A percentile compares a stretch with the other conserved stretches of the same genome.
phyloP scores from a whole-genome alignment of 805 yeast species.

The Hanseniaspora hatyaiensis region DNA sequence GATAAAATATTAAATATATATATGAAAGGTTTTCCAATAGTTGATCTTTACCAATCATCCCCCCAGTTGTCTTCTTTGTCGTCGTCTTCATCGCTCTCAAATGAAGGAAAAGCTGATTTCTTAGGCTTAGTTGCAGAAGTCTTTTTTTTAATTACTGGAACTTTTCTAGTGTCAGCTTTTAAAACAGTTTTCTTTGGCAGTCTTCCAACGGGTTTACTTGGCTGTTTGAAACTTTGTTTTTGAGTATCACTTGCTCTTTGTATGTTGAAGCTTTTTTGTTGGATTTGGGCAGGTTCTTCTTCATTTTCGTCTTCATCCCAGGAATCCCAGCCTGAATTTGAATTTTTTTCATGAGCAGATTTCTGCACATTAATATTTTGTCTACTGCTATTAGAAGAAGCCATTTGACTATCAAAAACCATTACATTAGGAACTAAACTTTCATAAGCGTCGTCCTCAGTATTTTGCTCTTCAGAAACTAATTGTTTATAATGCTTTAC shows the following conservation, averaged over 20 bases:
- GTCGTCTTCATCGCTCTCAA: constrained; percentile 10
- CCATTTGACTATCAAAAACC: neutral
- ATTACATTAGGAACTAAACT: constrained; percentile 6
- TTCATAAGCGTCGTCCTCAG: neutral
- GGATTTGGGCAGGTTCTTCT: constrained; percentile 17
- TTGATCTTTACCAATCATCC: constrained; percentile 25
- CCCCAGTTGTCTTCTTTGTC: constrained; percentile 24
- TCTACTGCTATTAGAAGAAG: neutral
- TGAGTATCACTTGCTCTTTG: too few species aligned
- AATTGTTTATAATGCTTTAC: neutral
- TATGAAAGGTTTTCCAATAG: too few species aligned
- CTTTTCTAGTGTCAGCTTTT: constrained; percentile 3
- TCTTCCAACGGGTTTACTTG: too few species aligned
- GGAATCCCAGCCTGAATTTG: constrained; percentile 9
- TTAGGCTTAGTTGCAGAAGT: constrained; percentile 4
- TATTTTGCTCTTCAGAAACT: neutral
- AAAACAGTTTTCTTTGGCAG: neutral
- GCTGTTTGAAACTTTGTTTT: too few species aligned
- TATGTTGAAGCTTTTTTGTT: too few species aligned
- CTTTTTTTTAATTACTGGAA: constrained; percentile 17
- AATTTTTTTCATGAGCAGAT: neutral
- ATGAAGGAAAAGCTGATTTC: constrained; percentile 10
- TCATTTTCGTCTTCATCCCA: constrained; percentile 17
- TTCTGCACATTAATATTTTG: neutral
- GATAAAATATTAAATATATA: neutral